phyloP scores from a whole-genome alignment of 306 rosid genomes.

The Calophaca sinica region DNA sequence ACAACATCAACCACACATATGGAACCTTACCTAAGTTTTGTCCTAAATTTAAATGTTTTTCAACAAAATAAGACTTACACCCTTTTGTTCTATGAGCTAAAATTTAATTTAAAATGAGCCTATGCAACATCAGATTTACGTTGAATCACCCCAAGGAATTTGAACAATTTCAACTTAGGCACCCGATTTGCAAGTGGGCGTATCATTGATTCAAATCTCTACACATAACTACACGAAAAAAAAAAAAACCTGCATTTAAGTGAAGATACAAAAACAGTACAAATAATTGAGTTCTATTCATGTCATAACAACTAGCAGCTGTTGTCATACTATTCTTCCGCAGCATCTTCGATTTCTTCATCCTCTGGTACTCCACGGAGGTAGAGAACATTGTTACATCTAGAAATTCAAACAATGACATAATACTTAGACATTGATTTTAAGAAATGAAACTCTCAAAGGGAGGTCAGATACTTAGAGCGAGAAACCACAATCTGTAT shows the following conservation, averaged over 20 bases:
- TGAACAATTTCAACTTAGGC: conserved; percentile 18
- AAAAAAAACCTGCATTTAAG: neutral
- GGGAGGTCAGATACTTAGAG: neutral
- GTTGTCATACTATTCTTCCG: conserved; percentile 62
- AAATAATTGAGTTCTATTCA: neutral
- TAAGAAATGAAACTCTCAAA: neutral
- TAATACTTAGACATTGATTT: neutral
- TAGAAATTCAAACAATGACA: conserved; percentile 46
- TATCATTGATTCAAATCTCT: conserved; percentile 44
- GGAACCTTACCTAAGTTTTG: too few relatives aligned
- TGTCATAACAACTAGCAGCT: conserved; percentile 32
- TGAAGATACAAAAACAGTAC: conserved; percentile 21
- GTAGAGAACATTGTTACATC: conserved; percentile 96
- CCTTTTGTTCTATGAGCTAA: too few relatives aligned
- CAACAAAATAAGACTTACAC: too few relatives aligned
- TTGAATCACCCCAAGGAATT: neutral
- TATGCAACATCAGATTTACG: neutral
- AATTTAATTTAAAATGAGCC: neutral
- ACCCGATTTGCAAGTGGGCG: neutral
- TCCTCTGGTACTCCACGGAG: conserved; percentile 97
- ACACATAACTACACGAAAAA: conserved; percentile 39
- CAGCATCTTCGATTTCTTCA: conserved; percentile 94
- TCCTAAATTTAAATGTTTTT: too few relatives aligned
- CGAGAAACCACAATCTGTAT: too few relatives aligned
- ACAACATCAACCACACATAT: too few relatives aligned